phyloP scores from a whole-genome alignment of 164 flowering plant species.

The Brasenia schreberi region DNA sequence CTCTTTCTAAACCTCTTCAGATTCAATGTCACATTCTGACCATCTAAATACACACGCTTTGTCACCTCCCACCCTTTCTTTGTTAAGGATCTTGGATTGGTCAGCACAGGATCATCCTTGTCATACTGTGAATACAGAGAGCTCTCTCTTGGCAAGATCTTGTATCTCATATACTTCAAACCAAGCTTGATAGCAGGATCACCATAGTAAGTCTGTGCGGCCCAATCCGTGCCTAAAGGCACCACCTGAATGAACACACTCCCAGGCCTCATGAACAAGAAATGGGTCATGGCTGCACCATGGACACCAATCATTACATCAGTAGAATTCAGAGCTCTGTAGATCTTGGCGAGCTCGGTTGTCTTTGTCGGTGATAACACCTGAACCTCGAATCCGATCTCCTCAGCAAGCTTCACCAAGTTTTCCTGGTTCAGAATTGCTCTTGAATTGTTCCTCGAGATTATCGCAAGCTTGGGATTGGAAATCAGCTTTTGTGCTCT shows the following conservation, averaged over 20 bases:
- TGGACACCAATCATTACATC: conserved; percentile 91
- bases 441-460: conserved; percentile 49
- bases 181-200: conserved; percentile 76
- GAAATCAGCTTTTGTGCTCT: conserved; percentile 1
- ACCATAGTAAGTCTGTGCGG: conserved; percentile 78
- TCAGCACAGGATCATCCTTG: conserved; percentile 49
- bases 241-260: conserved; percentile 65
- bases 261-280: conserved; percentile 70
- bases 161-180: conserved; percentile 59
- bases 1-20: conserved; percentile 46
- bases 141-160: conserved; percentile 61
- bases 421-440: conserved; percentile 48
- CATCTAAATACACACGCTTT: conserved; percentile 67
- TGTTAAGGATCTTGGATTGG: conserved; percentile 46
- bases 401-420: conserved; percentile 51
- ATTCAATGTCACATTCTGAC: conserved; percentile 62
- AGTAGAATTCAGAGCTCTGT: conserved; percentile 59
- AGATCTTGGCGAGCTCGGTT: conserved; percentile 66
- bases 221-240: conserved; percentile 86
- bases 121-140: conserved; percentile 52
- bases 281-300: conserved; percentile 97
- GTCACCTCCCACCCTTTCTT: conserved; percentile 79
- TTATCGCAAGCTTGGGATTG: conserved; percentile 50
- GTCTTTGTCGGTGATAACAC: conserved; percentile 48
- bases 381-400: conserved; percentile 57